phyloP scores from a whole-genome alignment of 1,284 basidiomycete genomes.

The Ustilago tritici region DNA sequence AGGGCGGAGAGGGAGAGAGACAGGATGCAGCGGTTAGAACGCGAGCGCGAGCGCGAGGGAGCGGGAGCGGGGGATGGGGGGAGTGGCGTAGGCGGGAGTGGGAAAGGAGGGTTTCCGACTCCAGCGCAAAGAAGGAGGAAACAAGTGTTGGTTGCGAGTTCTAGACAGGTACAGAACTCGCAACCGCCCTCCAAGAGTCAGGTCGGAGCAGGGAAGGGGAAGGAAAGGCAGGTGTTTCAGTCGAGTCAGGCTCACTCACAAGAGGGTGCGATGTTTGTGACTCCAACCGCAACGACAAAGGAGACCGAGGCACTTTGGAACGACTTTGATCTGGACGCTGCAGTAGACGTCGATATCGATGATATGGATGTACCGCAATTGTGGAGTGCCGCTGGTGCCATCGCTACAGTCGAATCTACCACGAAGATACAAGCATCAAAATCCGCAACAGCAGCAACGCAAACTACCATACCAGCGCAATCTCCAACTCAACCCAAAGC shows the following conservation, averaged over 20 bases:
- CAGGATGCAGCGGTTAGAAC: background rate
- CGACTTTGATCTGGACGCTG: constrained; percentile 26
- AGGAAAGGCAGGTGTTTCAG: background rate
- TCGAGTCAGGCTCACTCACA: constrained; percentile 3
- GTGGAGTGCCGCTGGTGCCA: background rate
- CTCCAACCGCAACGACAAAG: background rate
- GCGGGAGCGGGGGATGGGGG: background rate
- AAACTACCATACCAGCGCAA: too few relatives aligned
- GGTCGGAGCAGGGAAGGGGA: background rate
- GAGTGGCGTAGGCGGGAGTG: background rate
- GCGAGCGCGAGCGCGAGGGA: background rate
- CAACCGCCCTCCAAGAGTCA: background rate
- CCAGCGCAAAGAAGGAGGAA: constrained; percentile 24
- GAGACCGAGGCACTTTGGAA: constrained; percentile 10
- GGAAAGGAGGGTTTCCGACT: constrained; percentile 17
- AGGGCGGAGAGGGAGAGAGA: constrained; percentile 11
- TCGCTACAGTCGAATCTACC: background rate
- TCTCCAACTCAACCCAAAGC: background rate
- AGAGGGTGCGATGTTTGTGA: too few relatives aligned
- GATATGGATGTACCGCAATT: background rate
- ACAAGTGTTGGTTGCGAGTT: constrained; percentile 1
- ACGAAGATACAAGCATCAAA: background rate
- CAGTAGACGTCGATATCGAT: constrained; percentile 3
- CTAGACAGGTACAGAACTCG: constrained; percentile 2
- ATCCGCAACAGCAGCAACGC: background rate